Percentiles rank a stretch among this genome's conserved stretches.
Conservation (phyloP, 306 rosid genomes). For the Rosa rugosa region DNA sequence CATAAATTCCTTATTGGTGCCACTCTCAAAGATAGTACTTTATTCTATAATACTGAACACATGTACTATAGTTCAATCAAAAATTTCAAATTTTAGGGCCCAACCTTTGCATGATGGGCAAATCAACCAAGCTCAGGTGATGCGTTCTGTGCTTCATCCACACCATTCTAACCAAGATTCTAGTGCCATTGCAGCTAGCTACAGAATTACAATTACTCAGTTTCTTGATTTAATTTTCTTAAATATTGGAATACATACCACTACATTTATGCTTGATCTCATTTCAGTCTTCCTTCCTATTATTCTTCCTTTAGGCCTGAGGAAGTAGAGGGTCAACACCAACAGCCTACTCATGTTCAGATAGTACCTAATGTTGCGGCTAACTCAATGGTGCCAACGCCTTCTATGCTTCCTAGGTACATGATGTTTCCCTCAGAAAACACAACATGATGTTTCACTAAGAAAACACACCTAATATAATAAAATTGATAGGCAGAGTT, state of each 20-base stretch:
- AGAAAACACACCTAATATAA: background rate
- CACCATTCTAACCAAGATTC: slow-evolving; percentile 3
- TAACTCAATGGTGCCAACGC: background rate
- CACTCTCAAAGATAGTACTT: background rate
- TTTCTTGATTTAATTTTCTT: background rate
- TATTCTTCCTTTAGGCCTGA: slow-evolving; percentile 4
- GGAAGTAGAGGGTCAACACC: slow-evolving; percentile 6
- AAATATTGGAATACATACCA: background rate
- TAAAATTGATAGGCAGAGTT: background rate
- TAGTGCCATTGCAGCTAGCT: slow-evolving; percentile 1
- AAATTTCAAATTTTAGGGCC: background rate
- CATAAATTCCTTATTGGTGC: background rate
- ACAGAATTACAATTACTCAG: background rate
- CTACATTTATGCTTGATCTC: background rate
- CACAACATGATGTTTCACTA: background rate
- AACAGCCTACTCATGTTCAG: slow-evolving; percentile 7
- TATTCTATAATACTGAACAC: background rate
- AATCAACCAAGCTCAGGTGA: background rate
- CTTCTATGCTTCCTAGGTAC: slow-evolving; percentile 24
- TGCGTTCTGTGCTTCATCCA: background rate
- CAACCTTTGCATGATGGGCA: slow-evolving; percentile 5
- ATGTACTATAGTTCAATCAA: background rate
- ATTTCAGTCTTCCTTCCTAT: background rate
- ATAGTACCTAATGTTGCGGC: background rate
- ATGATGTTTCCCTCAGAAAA: background rate